Percentiles rank a stretch among this genome's conserved stretches.
Conservation (phyloP, 768 basidiomycete genomes). For the Termitomyces sp. region DNA sequence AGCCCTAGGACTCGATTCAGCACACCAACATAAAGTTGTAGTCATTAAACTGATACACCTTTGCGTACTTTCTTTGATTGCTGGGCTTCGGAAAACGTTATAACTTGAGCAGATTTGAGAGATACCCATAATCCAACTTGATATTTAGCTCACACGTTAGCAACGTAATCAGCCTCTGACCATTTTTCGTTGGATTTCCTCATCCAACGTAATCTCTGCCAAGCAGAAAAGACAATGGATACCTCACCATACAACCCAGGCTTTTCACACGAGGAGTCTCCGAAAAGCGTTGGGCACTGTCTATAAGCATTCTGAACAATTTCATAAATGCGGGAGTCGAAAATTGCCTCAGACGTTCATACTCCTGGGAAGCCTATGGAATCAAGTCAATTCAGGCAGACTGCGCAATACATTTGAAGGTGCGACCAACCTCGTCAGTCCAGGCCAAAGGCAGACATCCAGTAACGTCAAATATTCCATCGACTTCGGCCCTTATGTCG, state of each 20-base stretch:
- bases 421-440: constrained; percentile 32
- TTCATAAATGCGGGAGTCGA: constrained; percentile 23
- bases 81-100: constrained; percentile 44
- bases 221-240: constrained; percentile 38
- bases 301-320: constrained; percentile 27
- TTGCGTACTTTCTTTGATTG: constrained; percentile 35
- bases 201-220: constrained; percentile 42
- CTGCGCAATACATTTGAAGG: too few relatives aligned
- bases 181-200: constrained; percentile 40
- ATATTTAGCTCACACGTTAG: constrained; percentile 42
- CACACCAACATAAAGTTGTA: neutral
- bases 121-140: neutral
- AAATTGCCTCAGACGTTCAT: constrained; percentile 19
- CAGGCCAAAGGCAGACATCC: constrained; percentile 37
- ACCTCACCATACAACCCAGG: constrained; percentile 33
- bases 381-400: too few relatives aligned
- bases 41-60: constrained; percentile 25
- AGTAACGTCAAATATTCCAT: constrained; percentile 33
- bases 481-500: constrained; percentile 31
- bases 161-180: constrained; percentile 53
- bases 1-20: constrained; percentile 34
- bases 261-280: constrained; percentile 16
- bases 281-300: constrained; percentile 37
- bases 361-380: constrained; percentile 23
- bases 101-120: constrained; percentile 29